Base-by-base conservation (phyloP, 2,329 filamentous ascomycete genomes). In the Simplicillium sp. region DNA sequence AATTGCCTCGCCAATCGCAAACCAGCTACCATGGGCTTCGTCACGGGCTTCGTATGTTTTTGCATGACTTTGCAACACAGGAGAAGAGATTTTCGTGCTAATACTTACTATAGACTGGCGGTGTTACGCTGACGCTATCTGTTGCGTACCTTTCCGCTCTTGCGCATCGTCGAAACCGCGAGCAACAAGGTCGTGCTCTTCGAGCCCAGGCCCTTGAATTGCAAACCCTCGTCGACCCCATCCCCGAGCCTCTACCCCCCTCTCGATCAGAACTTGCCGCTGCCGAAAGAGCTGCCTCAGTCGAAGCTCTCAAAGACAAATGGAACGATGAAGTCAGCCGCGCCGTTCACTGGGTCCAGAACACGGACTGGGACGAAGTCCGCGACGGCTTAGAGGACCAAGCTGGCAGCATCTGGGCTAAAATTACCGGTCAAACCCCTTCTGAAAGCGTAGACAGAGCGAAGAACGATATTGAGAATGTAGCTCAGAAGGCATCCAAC, bases 261-360 rank as follows among this genome's bases (percentile, higher is more conserved):
- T 69, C 69, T 9, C 65, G 73, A 35, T 64, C 69, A 34, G 70
- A 76, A 52, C 58, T 67, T 32, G 67, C 70, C 36, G 65, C 67
- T 31, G 61, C 72, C 39, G 66, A 75, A 50, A 67, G 73, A 46
- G 68, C 71, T 20, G 69, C 70, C 37, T 64, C 84, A 38, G 56
- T 79, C 40, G 83, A 88, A 55, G 67, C 76, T 29, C 70, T 81
- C 51, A 90, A 90, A 66, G 81, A 85, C 53, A 69, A 76, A 45
- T 90, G 85, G 85, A 90, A 92, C 59, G 61, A 72, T 38, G 84
- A 90, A 60, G 61, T 90, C 29, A 74, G 82, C 57, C 68, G 70
- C 45, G 71, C 81, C 39, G 81, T 84, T 41, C 70, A 68, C 44
- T 82, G 77, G 71, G 73, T 77, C 42, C 77, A 87, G 61, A 70